Evolutionary conservation across 257 asterid species (phyloP), one percentile per base, ranked within the genome.

Genomic region (Penstemon newberryi): DNA sequence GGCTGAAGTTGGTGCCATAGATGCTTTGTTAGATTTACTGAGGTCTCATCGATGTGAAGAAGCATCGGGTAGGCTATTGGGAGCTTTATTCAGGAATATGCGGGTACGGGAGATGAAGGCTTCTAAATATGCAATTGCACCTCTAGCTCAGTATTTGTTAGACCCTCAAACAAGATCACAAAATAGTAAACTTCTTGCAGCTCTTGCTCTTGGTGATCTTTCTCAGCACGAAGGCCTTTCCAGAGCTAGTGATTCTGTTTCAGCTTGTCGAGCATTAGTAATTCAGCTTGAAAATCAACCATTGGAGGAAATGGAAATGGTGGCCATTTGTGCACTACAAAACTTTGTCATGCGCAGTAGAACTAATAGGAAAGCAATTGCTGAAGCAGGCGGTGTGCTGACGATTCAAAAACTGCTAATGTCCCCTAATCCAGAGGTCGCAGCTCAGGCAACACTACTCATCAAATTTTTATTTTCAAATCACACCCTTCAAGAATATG

Each of bases 181-280:
- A 58, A 69, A 85, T 9, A 81, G 88, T 69, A 84, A 73, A 83
- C 92, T 91, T 80, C 83, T 91, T 49, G 92, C 92, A 39, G 85
- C 95, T 65, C 96, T 91, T 68, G 85, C 92, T 67, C 96, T 91
- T 63, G 95, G 97, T 45, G 87, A 91, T 63, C 95, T 91, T 70
- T 91, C 97, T 5, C 97, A 88, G 78, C 95, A 91, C 52, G 96
- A 88, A 77, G 95, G 96, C 68, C 91, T 88, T 53, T 88, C 97
- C 38, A 79, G 94, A 74, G 78, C 95, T 56, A 88, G 85, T 79
- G 87, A 81, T 77, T 82, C 97, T 63, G 89, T 69, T 77, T 79
- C 82, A 60, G 97, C 96, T 33, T 91, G 97, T 66, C 89, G 89
- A 73, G 92, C 97, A 63, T 70, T 91, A 56, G 75, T 86, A 68